Evolutionary conservation across 176 grass and related monocot genomes (phyloP), one percentile per base, ranked within the genome.

Genomic region (Poa pratensis): DNA sequence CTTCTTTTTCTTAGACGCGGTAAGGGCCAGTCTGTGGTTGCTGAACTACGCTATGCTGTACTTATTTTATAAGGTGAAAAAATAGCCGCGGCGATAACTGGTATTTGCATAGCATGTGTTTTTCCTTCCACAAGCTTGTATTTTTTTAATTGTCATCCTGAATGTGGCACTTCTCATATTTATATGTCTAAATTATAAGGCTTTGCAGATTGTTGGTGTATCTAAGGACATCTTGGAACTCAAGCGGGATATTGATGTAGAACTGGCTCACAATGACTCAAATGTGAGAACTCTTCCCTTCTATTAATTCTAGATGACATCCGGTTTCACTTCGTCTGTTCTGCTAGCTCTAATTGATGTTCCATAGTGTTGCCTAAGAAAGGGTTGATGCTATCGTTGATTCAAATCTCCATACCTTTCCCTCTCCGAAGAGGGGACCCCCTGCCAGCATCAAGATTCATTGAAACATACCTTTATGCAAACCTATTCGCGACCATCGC

Each of bases 201-300:
- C 19, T 53, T 68, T 58, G 23, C 77, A 90, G 85, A 81, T 64
- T 81, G 69, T 84, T 35, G 52, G 88, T 7, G 45, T 85, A 77
- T 35, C 85, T 19, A 88, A 92, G 70, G 82, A 81, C 74, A 95
- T 92, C 27, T 51, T 95, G 79, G 85, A 92, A 88, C 85, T 95
- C 28, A 90, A 90, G 53, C 79, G 83, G 64, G 75, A 88, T 35
- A 84, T 88, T 87, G 90, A 90, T 76, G 72, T 62, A 48, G 82
- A 92, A 82, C 69, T 95, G 87, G 62, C 26, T 73, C 85, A 20
- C 32, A 83, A 22, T 78, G 83, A 92, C 53, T 54, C 85, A 72
- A 86, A 92, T 81, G 93, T 92, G 86, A 88, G 62, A 66, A 27
- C 62, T 42, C 66, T 91, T 82, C 48, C 51, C 6, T 35, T 30